These are phyloP conservation scores for Juncus effusus DNA, from an alignment of 176 grass and related monocot genomes.

Conservation along the genomic window DNA sequence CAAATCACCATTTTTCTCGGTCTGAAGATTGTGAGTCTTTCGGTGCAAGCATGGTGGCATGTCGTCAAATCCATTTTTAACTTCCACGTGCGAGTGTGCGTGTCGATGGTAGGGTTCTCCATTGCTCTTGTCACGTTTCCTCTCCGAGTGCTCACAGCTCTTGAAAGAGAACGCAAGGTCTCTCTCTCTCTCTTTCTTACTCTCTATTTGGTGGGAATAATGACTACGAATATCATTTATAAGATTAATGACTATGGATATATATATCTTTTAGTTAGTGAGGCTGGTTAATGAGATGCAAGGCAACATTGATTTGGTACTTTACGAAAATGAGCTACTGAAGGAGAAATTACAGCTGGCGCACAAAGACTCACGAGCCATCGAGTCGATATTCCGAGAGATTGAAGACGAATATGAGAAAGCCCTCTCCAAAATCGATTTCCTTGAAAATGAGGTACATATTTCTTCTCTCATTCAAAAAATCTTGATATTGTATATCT, in stretches of 20 bases:
- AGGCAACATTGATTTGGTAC: constrained; percentile 26
- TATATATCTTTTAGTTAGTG: constrained; percentile 22
- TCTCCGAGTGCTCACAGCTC: constrained; percentile 29
- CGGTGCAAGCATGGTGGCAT: constrained; percentile 22
- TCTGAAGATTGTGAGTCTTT: constrained; percentile 3
- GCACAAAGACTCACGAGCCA: constrained; percentile 23
- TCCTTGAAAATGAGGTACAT: constrained; percentile 40
- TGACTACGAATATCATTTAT: neutral
- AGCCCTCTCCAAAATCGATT: constrained; percentile 37
- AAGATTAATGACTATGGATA: neutral
- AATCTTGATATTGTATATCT: neutral
- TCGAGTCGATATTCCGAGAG: constrained; percentile 27
- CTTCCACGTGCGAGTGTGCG: constrained; percentile 16
- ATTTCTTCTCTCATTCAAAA: neutral
- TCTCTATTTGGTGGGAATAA: neutral
- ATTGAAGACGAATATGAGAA: constrained; percentile 43
- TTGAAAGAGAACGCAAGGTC: constrained; percentile 25
- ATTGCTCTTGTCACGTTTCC: constrained; percentile 22
- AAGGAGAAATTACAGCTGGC: constrained; percentile 34
- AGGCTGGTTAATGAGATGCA: constrained; percentile 38
- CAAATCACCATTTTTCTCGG: constrained; percentile 21
- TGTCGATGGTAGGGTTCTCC: constrained; percentile 18
- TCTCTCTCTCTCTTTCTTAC: neutral
- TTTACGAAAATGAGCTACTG: constrained; percentile 31
- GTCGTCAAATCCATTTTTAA: constrained; percentile 8